phyloP scores from a whole-genome alignment of 2,329 filamentous ascomycete species.

The Fusarium nelsonii region DNA sequence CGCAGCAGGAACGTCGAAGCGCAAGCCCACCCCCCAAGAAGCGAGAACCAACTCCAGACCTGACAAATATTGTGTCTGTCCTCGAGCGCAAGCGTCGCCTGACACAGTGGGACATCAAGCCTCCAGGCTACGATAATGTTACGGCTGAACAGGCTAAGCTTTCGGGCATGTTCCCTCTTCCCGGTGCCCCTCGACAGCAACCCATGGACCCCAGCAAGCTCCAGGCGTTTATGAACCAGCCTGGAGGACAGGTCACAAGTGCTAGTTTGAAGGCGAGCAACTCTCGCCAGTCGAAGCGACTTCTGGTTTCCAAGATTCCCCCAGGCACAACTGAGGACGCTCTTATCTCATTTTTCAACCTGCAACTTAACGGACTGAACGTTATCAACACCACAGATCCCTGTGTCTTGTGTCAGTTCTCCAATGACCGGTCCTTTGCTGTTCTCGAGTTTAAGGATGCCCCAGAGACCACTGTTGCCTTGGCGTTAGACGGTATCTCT shows the following conservation, averaged over 20 bases:
- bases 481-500: constrained; percentile 88
- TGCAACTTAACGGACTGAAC: constrained; percentile 97
- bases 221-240: constrained; percentile 95
- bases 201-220: constrained; percentile 94
- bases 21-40: constrained; percentile 87
- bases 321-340: constrained; percentile 78
- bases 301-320: constrained; percentile 88
- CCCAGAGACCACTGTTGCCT: constrained; percentile 88
- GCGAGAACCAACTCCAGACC: constrained; percentile 93
- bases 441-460: constrained; percentile 91
- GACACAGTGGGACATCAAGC: constrained; percentile 99
- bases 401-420: constrained; percentile 85
- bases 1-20: constrained; percentile 74
- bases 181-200: constrained; percentile 93
- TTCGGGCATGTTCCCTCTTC: constrained; percentile 98
- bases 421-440: constrained; percentile 82
- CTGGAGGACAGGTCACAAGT: constrained; percentile 76
- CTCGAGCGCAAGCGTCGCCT: constrained; percentile 89
- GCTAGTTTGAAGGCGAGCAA: constrained; percentile 92
- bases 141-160: constrained; percentile 98
- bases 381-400: constrained; percentile 86
- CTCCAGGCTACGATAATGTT: constrained; percentile 96
- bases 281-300: constrained; percentile 91
- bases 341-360: constrained; percentile 89
- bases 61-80: constrained; percentile 86